Conservation (phyloP, 2,329 filamentous ascomycete genomes). For the Botrytis medusae region DNA sequence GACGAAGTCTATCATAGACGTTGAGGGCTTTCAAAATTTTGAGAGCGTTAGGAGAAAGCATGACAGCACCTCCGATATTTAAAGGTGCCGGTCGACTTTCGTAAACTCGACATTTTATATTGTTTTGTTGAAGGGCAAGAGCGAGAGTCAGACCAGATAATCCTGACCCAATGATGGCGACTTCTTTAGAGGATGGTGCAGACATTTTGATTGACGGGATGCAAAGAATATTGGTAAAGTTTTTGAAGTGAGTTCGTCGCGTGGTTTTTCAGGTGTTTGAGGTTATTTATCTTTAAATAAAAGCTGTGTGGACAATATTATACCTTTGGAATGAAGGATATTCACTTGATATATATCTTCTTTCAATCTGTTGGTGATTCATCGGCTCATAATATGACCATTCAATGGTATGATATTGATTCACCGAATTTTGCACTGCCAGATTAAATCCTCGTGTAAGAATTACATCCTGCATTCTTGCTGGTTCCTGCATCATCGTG, state of each 20-base stretch:
- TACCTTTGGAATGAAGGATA: slow-evolving; percentile 2
- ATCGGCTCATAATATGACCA: background rate
- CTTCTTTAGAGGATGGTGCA: slow-evolving; percentile 7
- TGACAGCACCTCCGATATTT: slow-evolving; percentile 54
- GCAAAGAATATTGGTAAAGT: background rate
- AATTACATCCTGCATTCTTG: background rate
- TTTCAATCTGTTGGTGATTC: background rate
- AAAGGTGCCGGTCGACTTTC: slow-evolving; percentile 49
- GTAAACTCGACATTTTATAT: slow-evolving; percentile 52
- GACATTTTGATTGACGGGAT: background rate
- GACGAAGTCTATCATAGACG: slow-evolving; percentile 48
- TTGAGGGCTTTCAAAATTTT: slow-evolving; percentile 52
- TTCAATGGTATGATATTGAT: background rate
- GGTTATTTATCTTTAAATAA: background rate
- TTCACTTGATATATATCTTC: slow-evolving; percentile 13
- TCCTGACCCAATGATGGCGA: slow-evolving; percentile 51
- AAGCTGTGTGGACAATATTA: background rate
- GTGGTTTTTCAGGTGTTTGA: background rate
- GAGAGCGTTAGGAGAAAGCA: slow-evolving; percentile 60
- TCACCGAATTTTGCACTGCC: background rate
- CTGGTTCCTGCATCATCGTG: background rate
- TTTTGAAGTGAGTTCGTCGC: background rate
- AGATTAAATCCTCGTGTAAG: background rate
- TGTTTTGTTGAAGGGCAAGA: slow-evolving; percentile 52
- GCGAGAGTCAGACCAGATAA: slow-evolving; percentile 55